phyloP scores from a whole-genome alignment of 805 yeast genomes.

The Lachancea thermotolerans region DNA sequence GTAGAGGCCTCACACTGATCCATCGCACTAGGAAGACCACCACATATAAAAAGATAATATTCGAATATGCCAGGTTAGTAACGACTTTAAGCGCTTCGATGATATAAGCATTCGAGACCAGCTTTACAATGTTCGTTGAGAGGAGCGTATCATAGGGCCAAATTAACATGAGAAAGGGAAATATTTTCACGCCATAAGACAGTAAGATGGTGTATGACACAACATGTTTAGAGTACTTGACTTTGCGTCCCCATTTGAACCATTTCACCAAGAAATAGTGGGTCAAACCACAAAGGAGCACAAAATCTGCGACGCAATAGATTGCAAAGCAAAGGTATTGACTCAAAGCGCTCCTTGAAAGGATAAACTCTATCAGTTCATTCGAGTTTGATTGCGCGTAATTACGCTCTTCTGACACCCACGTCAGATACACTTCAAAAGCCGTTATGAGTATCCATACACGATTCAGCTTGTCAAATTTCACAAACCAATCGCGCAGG shows the following conservation, averaged over 20 bases:
- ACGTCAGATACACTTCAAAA: conserved; percentile 82
- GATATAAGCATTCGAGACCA: conserved; percentile 54
- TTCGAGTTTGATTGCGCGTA: conserved; percentile 9
- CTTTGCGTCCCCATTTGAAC: conserved; percentile 27
- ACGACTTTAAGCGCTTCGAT: conserved; percentile 55
- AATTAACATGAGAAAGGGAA: conserved; percentile 88
- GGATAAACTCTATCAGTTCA: conserved; percentile 30
- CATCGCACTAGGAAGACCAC: conserved; percentile 16
- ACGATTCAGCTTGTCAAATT: conserved; percentile 34
- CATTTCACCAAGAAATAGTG: conserved; percentile 24
- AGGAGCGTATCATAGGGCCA: conserved; percentile 93
- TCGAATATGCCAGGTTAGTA: conserved; percentile 27
- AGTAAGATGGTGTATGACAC: conserved; percentile 65
- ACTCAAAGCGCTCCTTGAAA: conserved; percentile 31
- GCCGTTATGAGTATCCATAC: conserved; percentile 57
- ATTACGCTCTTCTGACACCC: conserved; percentile 84
- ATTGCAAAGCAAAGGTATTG: conserved; percentile 55
- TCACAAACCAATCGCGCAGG: conserved; percentile 16
- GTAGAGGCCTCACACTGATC: conserved; percentile 17
- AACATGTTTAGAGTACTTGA: conserved; percentile 20
- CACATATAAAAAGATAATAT: conserved; percentile 16
- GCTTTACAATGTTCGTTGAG: conserved; percentile 51
- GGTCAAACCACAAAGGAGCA: conserved; percentile 35
- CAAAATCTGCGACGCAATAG: conserved; percentile 44
- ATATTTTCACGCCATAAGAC: conserved; percentile 71